Evolutionary conservation across 345 rosid genomes (phyloP), one percentile per base, ranked within the genome.

Genomic region (Salix viminalis): DNA sequence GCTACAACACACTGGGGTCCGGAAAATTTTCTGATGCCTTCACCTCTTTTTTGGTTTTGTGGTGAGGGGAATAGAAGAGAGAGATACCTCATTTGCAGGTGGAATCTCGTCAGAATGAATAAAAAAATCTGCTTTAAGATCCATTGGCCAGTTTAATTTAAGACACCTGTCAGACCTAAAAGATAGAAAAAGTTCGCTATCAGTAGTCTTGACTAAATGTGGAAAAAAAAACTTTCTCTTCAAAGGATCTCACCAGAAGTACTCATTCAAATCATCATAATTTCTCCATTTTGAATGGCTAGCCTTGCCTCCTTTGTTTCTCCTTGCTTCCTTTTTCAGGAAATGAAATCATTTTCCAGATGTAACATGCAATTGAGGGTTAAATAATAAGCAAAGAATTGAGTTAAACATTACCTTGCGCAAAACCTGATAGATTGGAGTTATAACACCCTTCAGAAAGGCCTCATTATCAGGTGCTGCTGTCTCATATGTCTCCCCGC

Each of bases 271-370:
- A 80, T 96, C 99, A 84, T 96, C 99, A 78, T 96, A 96, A 76
- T 96, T 96, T 85, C 99, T 94, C 99, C 98, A 94, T 83, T 75
- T 90, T 61, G 99, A 92, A 87, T 94, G 98, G 84, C 99, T 94
- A 70, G 92, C 95, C 82, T 82, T 92, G 81, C 99, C 98, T 71
- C 80, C 82, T 83, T 86, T 83, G 88, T 90, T 96, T 88, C 90
- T 91, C 84, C 70, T 85, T 71, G 84, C 94, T 89, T 96, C 99
- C 99, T 96, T 81, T 83, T 82, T 76, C 58, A 73, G 24, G 73
- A 81, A 70, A 80, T 76, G 82, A 62, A 78, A 79, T 72, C 73
- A 70, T 70, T 65, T 70, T 76, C 67, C 72, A 70, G 54, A 7
- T 68, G 28, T 41, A 83, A 48, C 9, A 64, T 36, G 50, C 3